phyloP scores from a whole-genome alignment of 129 eudicot genomes.

The Apium graveolens region DNA sequence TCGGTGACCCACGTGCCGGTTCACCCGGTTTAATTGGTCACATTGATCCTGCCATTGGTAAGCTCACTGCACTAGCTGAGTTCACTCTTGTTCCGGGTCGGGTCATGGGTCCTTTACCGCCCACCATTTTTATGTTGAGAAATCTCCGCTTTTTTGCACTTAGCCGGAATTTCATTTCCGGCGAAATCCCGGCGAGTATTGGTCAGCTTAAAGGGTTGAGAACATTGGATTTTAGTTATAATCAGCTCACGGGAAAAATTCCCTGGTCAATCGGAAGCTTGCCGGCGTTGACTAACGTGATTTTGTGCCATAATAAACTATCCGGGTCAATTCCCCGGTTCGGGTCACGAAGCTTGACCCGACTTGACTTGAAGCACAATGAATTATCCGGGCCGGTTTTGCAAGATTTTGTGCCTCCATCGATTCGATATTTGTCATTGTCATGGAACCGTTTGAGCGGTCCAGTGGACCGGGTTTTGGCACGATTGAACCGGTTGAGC shows the following conservation, averaged over 20 bases:
- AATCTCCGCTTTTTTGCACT: conserved; percentile 52
- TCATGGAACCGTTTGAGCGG: conserved; percentile 74
- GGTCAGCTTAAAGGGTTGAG: conserved; percentile 40
- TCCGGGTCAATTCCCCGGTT: conserved; percentile 53
- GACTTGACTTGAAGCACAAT: conserved; percentile 68
- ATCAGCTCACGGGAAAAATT: conserved; percentile 62
- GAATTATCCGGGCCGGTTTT: conserved; percentile 46
- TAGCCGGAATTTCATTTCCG: conserved; percentile 62
- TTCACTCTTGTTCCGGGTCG: conserved; percentile 79
- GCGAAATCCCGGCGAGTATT: conserved; percentile 45
- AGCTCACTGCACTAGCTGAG: conserved; percentile 48
- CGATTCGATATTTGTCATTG: conserved; percentile 59
- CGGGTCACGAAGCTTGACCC: conserved; percentile 31
- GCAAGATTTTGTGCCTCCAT: conserved; percentile 53
- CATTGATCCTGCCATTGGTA: conserved; percentile 58
- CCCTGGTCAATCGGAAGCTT: conserved; percentile 43
- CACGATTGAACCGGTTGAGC: conserved; percentile 42
- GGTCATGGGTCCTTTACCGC: conserved; percentile 53
- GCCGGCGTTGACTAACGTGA: conserved; percentile 51
- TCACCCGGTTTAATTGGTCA: conserved; percentile 63
- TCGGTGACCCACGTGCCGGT: conserved; percentile 83
- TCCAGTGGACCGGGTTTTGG: conserved; percentile 37
- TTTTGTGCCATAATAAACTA: conserved; percentile 48
- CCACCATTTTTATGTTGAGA: conserved; percentile 34
- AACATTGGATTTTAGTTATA: conserved; percentile 76